Base-by-base conservation (phyloP, 192 early-diverging fungal genomes). In the Backusella macrospora region DNA sequence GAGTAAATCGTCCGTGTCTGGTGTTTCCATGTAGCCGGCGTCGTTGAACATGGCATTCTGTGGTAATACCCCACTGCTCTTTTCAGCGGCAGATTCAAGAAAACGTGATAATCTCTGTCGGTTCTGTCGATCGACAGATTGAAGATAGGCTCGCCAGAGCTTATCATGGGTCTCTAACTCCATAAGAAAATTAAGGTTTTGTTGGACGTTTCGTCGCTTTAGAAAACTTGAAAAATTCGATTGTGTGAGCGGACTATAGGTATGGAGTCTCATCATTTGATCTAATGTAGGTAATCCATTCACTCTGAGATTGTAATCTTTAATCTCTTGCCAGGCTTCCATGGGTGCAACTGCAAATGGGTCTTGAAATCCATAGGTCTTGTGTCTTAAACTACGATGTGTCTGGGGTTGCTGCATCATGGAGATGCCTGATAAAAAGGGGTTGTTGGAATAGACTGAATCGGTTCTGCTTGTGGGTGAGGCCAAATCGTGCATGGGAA, bases 111-210 rank as follows among this genome's bases (percentile, higher is more conserved):
- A 15, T 66, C 70, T 40, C 34, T 45, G 71, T 66, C 52, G 4
- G 26, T 68, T 77, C 21, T 64, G 34, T 62, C 65, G 73, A 15
- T 71, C 73, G 1, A 70, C 63, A 37, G 62, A 67, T n/a, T 72
- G 62, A 8, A 72, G 62, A 67, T 72, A 79, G 3, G 78, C 65
- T 39, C 63, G 71, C 78, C 78, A 84, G 7, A 82, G 42, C 29
- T 78, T 75, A 47, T 84, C 76, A 52, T 84, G 83, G 16, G 78
- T 82, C 16, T 80, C 78, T 1, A 84, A 48, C 46, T 84, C 81
- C 29, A 82, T 62, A 66, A 82, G 78, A 38, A 82, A 82, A 45
- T 78, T 82, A 10, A 84, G 67, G 37, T 84, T 84, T 10, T 80
- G 72, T 23, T 84, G 81, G 13, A 80, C 80, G 43, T 70, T 68